Conservation (phyloP, 1,284 basidiomycete species). For the Apiotrichum porosum region DNA sequence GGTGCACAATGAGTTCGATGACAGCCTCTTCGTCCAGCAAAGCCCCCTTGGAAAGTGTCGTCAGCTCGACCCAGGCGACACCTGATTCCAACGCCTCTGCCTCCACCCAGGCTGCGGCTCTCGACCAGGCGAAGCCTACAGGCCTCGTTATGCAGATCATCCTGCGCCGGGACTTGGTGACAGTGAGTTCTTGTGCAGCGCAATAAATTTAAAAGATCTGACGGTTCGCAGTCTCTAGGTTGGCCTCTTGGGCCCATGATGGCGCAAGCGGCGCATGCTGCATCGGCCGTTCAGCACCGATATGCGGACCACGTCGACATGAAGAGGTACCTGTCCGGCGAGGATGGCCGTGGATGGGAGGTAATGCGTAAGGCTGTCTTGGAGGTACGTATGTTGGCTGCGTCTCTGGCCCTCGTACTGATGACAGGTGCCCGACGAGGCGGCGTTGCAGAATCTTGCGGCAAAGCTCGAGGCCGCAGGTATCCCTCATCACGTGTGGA, state of each 20-base stretch:
- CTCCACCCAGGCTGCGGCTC: neutral
- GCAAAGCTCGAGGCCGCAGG: constrained; percentile 30
- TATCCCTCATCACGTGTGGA: constrained; percentile 50
- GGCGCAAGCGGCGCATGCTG: constrained; percentile 52
- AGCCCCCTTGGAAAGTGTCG: too few species aligned
- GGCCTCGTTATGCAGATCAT: constrained; percentile 49
- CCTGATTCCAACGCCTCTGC: too few species aligned
- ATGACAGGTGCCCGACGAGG: constrained; percentile 38
- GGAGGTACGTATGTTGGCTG: constrained; percentile 32
- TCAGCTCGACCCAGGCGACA: too few species aligned
- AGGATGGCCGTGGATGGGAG: constrained; percentile 35
- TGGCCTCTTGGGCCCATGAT: constrained; percentile 53
- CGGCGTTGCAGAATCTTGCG: constrained; percentile 33
- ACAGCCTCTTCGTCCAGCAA: too few species aligned
- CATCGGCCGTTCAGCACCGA: constrained; percentile 47
- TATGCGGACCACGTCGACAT: constrained; percentile 35
- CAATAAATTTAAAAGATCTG: too few species aligned
- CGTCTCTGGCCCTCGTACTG: neutral
- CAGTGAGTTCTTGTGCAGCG: constrained; percentile 25
- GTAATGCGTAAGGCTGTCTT: constrained; percentile 43
- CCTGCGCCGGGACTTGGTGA: constrained; percentile 41
- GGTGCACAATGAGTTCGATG: too few species aligned
- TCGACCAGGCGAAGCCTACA: constrained; percentile 19
- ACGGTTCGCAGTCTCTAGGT: constrained; percentile 23
- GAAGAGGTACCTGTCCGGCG: constrained; percentile 35